Percentiles rank a stretch among this genome's conserved stretches.
Evolutionary conservation across 177 flowering plant genomes (phyloP).

Genomic region (Vitis hybrid): DNA sequence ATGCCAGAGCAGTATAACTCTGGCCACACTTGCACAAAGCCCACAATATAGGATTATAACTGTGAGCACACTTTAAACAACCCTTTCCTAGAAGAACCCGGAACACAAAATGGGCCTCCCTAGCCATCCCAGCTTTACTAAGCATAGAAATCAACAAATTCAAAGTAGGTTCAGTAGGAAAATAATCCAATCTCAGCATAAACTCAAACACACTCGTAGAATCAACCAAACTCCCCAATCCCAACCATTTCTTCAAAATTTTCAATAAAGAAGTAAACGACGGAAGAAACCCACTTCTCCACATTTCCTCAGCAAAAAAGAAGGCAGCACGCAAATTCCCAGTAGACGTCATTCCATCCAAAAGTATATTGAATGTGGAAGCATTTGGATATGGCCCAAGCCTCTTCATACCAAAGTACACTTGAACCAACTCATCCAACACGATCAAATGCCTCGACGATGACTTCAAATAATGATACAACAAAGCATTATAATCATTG

Average conservation of each 20-base stretch:
- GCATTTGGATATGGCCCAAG: constrained; percentile 46
- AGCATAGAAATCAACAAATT: constrained; percentile 29
- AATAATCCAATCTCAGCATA: constrained; percentile 35
- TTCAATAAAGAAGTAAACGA: constrained; percentile 28
- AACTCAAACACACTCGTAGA: constrained; percentile 31
- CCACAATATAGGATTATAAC: constrained; percentile 45
- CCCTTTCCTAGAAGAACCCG: constrained; percentile 27
- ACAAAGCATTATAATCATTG: constrained; percentile 45
- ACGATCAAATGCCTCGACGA: neutral
- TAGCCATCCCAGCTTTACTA: constrained; percentile 23
- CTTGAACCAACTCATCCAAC: constrained; percentile 18
- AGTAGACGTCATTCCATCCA: constrained; percentile 35
- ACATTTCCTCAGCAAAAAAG: constrained; percentile 37
- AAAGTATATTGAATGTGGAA: constrained; percentile 37
- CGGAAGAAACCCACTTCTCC: constrained; percentile 36
- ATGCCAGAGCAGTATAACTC: constrained; percentile 26
- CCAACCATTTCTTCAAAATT: constrained; percentile 31
- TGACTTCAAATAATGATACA: constrained; percentile 37
- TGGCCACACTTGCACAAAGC: constrained; percentile 41
- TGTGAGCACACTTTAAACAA: constrained; percentile 14
- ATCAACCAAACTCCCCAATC: constrained; percentile 19
- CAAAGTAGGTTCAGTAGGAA: constrained; percentile 24
- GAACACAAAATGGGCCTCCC: constrained; percentile 34
- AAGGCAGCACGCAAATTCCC: constrained; percentile 24
- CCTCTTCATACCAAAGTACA: constrained; percentile 33